Base-by-base conservation (phyloP, 2,329 filamentous ascomycete species). In the Annulohypoxylon truncatum region DNA sequence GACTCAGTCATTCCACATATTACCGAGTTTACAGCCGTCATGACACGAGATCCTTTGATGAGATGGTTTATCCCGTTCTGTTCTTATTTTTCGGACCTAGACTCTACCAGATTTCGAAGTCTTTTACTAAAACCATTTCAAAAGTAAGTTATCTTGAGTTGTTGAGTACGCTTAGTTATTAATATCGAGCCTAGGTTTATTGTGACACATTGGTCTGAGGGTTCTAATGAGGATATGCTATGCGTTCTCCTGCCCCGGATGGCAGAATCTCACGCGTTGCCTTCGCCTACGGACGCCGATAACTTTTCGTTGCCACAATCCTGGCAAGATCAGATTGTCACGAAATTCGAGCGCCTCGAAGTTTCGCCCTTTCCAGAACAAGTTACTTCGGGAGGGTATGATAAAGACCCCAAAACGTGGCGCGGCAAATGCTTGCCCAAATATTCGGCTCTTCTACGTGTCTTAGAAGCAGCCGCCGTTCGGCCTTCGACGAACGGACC, bases 51-150 rank as follows among this genome's bases (percentile, higher is more conserved):
- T 46, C 84, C 85, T 0, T 85, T 94, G 73, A 87, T 90, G 73
- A 80, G 80, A 54, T 90, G 90, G 82, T 98, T 97, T 77, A 85
- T 98, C 44, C 86, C 89, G 0, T 97, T 98, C 78, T 97, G 93
- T 78, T 90, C 90, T 12, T 90, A 92, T 55, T 90, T 96, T 71
- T 90, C 92, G 0, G 87, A 93, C 57, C 82, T 96, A 33, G 90
- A 94, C 47, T 77, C 85, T 1, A 87, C 90, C 56, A 87, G 92
- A 38, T 99, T 98, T 75, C 87, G 89, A 57, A 90, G 88, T 68
- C 82, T 97, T n/a, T 85, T 97, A 29, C 83, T 94, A 6, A 90
- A 89, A 35, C 89, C 92, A 61, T 94, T 98, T 71, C 92, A 96
- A 77, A 93, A 88, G 87, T 92, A 80, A 77, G 81, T 35, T 26